A percentile compares a stretch with the other conserved stretches of the same genome.
Conservation (phyloP, 495 filamentous ascomycete genomes). For the Choiromyces venosus region DNA sequence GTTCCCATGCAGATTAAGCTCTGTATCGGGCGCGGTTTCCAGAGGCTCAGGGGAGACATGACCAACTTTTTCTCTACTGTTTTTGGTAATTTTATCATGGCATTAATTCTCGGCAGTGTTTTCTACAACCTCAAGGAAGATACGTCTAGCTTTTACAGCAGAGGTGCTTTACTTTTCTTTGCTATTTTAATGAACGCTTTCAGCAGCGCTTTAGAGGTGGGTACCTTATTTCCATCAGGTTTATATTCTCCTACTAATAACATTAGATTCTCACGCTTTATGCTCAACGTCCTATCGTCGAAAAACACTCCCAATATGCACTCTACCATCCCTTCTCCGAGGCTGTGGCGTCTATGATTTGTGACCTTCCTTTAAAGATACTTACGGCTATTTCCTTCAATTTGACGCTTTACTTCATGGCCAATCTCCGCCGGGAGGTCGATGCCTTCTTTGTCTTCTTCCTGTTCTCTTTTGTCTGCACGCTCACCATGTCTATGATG, state of each 20-base stretch:
- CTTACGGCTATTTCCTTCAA: slow-evolving; percentile 53
- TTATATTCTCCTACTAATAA: slow-evolving; percentile 10
- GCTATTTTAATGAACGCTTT: slow-evolving; percentile 84
- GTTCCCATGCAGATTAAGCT: slow-evolving; percentile 63
- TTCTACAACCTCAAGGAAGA: slow-evolving; percentile 67
- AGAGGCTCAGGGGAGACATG: slow-evolving; percentile 63
- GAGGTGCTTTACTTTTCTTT: slow-evolving; percentile 83
- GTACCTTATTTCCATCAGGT: slow-evolving; percentile 19
- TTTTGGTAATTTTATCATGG: slow-evolving; percentile 67
- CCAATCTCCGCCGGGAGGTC: slow-evolving; percentile 69
- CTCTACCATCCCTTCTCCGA: slow-evolving; percentile 87
- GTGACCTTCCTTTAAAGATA: slow-evolving; percentile 64
- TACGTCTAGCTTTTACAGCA: slow-evolving; percentile 67
- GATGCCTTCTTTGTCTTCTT: slow-evolving; percentile 78
- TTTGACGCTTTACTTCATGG: slow-evolving; percentile 79
- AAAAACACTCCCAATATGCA: slow-evolving; percentile 87
- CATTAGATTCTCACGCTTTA: slow-evolving; percentile 69
- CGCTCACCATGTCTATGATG: slow-evolving; percentile 67
- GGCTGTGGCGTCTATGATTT: slow-evolving; percentile 75
- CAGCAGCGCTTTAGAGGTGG: slow-evolving; percentile 64
- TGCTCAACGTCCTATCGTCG: slow-evolving; percentile 82
- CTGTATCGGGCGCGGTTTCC: slow-evolving; percentile 70
- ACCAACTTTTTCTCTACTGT: slow-evolving; percentile 63
- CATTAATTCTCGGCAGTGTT: slow-evolving; percentile 71
- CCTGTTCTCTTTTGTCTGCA: slow-evolving; percentile 62